These are phyloP conservation scores for Pleodorina starrii DNA, from an alignment of 139 green algal genomes.

Conservation along the genomic window DNA sequence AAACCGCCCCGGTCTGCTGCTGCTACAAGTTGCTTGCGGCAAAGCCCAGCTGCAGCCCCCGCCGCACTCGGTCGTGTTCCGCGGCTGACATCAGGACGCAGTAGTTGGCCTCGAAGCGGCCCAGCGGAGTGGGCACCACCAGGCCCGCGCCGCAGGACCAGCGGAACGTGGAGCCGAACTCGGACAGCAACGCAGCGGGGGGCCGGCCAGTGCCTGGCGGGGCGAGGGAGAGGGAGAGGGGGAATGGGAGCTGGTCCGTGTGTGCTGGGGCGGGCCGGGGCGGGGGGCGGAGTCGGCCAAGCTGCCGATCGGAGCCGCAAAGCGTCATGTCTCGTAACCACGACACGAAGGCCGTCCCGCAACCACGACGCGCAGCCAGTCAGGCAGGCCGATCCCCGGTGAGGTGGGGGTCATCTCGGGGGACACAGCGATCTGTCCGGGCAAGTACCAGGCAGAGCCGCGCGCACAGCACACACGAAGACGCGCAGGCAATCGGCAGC, in stretches of 20 bases:
- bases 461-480: no score
- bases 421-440: no score
- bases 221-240: not conserved
- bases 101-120: slow-evolving; percentile 76
- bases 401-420: no score
- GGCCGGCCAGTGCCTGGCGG: slow-evolving; percentile 18
- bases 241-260: not conserved
- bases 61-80: slow-evolving; percentile 68
- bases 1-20: not conserved
- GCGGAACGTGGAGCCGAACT: slow-evolving; percentile 68
- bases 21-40: slow-evolving; percentile 31
- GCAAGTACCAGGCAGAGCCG: no score
- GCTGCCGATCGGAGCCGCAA: no score
- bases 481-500: no score
- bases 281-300: no score
- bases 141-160: slow-evolving; percentile 70
- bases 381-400: no score
- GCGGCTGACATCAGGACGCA: slow-evolving; percentile 62
- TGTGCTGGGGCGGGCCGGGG: no score
- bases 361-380: no score
- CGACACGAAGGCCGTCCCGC: no score
- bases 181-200: not conserved
- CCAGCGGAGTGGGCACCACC: slow-evolving; percentile 69
- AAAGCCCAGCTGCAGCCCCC: slow-evolving; percentile 83
- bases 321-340: no score